Evolutionary conservation across 2,329 filamentous ascomycete species (phyloP), one percentile per base, ranked within the genome.

Genomic region (Stagonosporopsis vannaccii): DNA sequence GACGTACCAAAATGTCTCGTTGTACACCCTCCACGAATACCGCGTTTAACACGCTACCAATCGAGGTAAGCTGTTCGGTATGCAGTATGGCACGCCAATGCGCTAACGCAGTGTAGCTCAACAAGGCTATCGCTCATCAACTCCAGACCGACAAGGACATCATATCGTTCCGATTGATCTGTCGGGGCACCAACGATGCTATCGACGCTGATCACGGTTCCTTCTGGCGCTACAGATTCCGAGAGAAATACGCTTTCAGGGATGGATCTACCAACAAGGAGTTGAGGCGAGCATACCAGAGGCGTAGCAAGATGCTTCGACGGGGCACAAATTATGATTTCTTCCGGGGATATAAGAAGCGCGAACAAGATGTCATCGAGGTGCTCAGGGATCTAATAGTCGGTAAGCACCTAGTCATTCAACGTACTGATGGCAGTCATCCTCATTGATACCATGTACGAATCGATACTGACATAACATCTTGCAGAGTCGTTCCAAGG

Each of bases 201-300:
- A 67, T 83, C 49, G 73, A 79, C 26, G 73, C 69, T 5, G 74
- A 78, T 37, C 62, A 72, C 9, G 52, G 61, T 22, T 78, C 76
- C 6, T 80, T 84, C 64, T 85, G 82, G 82, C 77, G 79, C 32
- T 59, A 65, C 33, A 75, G 71, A 17, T 85, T 81, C 61, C 65
- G 73, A 13, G 51, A 69, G 20, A 70, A 53, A 23, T 85, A 78
- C 59, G 82, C 82, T 28, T 53, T 62, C 44, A 59, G 57, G 4
- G 32, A 56, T 0, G 56, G 61, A 44, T 48, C 42, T 23, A 37
- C 68, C 40, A 73, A 75, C 48, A 43, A 60, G 8, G 61, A 74
- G 6, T 62, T 79, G 52, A 75, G 71, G 55, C 67, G 63, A 7
- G 40, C 69, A 39, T 81, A 81, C 58, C 69, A 77, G 62, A 41